phyloP scores from a whole-genome alignment of 306 rosid genomes.

The Prunus padus region DNA sequence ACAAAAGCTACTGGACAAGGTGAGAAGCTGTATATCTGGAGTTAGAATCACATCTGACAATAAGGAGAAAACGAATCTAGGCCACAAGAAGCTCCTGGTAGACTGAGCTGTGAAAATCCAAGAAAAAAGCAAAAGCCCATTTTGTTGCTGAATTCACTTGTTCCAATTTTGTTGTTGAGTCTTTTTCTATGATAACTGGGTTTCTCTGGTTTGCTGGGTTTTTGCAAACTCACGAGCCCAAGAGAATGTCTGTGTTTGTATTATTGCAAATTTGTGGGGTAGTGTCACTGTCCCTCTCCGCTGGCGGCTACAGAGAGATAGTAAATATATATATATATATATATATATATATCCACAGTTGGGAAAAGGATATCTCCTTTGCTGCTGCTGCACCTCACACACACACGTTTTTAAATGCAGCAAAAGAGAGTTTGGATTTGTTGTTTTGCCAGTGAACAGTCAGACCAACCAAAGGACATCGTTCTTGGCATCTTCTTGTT shows the following conservation, averaged over 20 bases:
- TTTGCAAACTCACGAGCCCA: constrained; percentile 7
- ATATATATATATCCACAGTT: constrained; percentile 19
- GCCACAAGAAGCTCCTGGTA: background rate
- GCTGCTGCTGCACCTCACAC: background rate
- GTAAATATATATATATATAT: background rate
- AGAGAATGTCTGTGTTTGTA: constrained; percentile 8
- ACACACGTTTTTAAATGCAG: background rate
- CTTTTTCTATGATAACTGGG: too few relatives aligned
- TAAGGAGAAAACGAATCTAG: background rate
- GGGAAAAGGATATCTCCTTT: constrained; percentile 6
- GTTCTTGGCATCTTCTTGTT: constrained; percentile 17
- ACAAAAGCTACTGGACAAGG: too few relatives aligned
- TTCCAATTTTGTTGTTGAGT: background rate
- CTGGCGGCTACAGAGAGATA: constrained; percentile 18
- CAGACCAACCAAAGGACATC: background rate
- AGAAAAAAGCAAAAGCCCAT: constrained; percentile 21
- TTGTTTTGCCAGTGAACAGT: background rate
- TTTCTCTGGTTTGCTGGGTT: constrained; percentile 1
- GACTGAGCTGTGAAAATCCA: background rate
- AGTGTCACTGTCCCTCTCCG: constrained; percentile 18
- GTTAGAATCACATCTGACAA: too few relatives aligned
- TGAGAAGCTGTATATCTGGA: too few relatives aligned
- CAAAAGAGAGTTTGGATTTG: constrained; percentile 19
- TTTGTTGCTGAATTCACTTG: constrained; percentile 22
- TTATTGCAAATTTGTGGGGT: background rate